Conservation (phyloP, 805 yeast genomes). For the Yamadazyma paraphyllophila region DNA sequence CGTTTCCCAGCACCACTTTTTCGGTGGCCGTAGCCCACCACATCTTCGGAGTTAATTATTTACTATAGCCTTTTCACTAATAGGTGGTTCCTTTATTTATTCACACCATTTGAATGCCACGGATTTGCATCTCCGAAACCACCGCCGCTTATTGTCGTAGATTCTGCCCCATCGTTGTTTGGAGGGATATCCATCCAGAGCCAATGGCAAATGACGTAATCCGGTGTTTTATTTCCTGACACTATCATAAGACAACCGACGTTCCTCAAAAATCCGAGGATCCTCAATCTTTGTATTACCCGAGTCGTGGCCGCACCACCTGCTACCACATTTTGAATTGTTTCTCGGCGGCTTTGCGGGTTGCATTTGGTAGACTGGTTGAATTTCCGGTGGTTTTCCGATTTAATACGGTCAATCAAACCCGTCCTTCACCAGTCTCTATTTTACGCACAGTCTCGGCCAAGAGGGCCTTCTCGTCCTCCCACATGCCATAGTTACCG, state of each 20-base stretch:
- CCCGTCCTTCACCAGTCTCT: not conserved
- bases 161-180: too few species aligned
- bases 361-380: not conserved
- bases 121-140: not conserved
- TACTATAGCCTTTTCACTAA: not conserved
- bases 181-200: not conserved
- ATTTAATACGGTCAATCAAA: too few species aligned
- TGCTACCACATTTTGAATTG: not conserved
- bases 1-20: conserved; percentile 3
- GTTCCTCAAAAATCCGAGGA: conserved; percentile 5
- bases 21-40: not conserved
- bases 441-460: not conserved
- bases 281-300: not conserved
- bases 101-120: too few species aligned
- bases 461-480: not conserved
- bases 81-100: not conserved
- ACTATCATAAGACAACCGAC: not conserved
- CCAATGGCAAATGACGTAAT: conserved; percentile 5
- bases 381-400: too few species aligned
- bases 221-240: not conserved
- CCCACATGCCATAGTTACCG: not conserved
- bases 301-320: not conserved
- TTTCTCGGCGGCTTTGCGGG: not conserved
- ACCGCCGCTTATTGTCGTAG: too few species aligned
- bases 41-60: conserved; percentile 3